Percentiles rank a stretch among this genome's conserved stretches.
Evolutionary conservation across 2,329 filamentous ascomycete species (phyloP).

Genomic region (Penicillium sp.): DNA sequence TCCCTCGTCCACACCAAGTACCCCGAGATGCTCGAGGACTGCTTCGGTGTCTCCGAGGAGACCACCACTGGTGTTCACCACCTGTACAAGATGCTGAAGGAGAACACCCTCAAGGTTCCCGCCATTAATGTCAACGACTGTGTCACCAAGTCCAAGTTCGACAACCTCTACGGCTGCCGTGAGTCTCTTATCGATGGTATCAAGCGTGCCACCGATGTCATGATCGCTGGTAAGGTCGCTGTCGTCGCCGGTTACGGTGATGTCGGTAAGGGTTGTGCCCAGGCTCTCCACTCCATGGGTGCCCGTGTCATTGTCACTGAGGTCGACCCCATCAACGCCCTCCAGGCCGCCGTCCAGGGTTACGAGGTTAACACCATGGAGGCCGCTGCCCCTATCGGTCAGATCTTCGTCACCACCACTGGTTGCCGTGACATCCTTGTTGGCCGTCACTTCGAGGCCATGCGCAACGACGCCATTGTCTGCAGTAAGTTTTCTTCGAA

Average conservation of each 20-base stretch:
- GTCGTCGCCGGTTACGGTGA: constrained; percentile 98
- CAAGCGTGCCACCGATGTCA: constrained; percentile 99
- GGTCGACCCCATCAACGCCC: constrained; percentile 98
- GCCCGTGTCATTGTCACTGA: constrained; percentile 95
- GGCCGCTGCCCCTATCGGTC: constrained; percentile 80
- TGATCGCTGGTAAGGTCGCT: constrained; percentile 98
- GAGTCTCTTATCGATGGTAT: constrained; percentile 98
- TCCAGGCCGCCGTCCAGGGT: constrained; percentile 95
- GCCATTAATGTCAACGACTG: constrained; percentile 99
- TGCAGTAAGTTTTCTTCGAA: constrained; percentile 60
- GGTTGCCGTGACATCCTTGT: constrained; percentile 97
- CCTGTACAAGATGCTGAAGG: constrained; percentile 97
- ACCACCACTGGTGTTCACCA: constrained; percentile 99
- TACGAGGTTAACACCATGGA: constrained; percentile 98
- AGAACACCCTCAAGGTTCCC: constrained; percentile 81
- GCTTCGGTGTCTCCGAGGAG: constrained; percentile 98
- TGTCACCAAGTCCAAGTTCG: constrained; percentile 99
- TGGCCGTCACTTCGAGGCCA: constrained; percentile 86
- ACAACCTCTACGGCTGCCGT: constrained; percentile 99
- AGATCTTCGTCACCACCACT: constrained; percentile 99
- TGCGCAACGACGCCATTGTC: constrained; percentile 97
- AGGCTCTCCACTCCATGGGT: constrained; percentile 95
- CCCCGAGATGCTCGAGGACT: constrained; percentile 96
- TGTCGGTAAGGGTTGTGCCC: constrained; percentile 97
- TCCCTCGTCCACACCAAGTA: constrained; percentile 96